Base-by-base conservation (phyloP, 2,329 filamentous ascomycete species). In the Aspergillus sp. region DNA sequence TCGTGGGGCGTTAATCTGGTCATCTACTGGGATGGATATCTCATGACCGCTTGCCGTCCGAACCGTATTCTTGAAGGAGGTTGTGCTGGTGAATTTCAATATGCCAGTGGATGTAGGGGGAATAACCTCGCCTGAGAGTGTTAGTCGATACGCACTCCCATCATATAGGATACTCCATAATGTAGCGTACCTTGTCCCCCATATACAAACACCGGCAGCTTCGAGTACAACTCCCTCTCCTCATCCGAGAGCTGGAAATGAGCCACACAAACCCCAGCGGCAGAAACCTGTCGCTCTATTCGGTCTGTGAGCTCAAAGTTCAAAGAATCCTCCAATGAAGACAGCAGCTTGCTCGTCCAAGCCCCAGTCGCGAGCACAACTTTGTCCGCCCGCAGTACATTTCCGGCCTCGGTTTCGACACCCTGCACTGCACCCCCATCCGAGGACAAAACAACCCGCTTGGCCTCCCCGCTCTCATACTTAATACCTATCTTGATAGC, bases 81-180 rank as follows among this genome's bases (percentile, higher is more conserved):
- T 77, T 50, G 85, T 78, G 65, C 84, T 84, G 58, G 85, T 86
- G 73, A 86, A 85, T 68, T 88, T 88, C 58, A 88, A 76, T 2
- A 82, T 73, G 1, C 81, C 79, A 33, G 80, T 73, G 3, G 69
- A 62, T 8, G 81, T 80, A 13, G 79, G 79, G 1, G 79, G 80
- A 5, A 83, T 75, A 4, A 80, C 73, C 64, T 82, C 79, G 3
- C 72, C 66, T 72, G 51, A 12, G 4, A 22, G 9, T 9, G 19
- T 59, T 39, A 59, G 44, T 34, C 27, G 27, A 30, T 30, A 4
- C 27, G 9, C 27, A 4, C 7, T 9, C 3, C 27, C 4, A 30
- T 9, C 27, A 11, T 30, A 11, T 8, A 11, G 27, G 9, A 30
- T 11, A 30, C 27, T 30, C 4, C 9, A 30, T 30, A 3, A 46